Evolutionary conservation across 768 basidiomycete genomes (phyloP).

Genomic region (Suillus variegatus): DNA sequence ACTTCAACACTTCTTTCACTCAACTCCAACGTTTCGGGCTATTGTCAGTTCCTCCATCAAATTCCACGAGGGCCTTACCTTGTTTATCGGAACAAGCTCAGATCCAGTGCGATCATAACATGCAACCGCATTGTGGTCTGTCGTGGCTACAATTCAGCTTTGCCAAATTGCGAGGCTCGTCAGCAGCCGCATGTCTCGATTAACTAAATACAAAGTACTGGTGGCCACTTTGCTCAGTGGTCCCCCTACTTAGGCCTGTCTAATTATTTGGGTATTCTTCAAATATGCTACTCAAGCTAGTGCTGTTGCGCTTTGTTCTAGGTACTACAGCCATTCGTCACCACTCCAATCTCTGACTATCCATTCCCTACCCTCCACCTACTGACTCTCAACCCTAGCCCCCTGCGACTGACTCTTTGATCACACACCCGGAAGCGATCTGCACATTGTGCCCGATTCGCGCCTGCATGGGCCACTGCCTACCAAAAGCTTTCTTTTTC

Average conservation of each 20-base stretch:
- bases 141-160: neutral
- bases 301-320: neutral
- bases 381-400: slow-evolving; percentile 43
- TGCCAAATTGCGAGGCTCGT: neutral
- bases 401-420: slow-evolving; percentile 46
- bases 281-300: neutral
- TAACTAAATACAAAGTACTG: neutral
- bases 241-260: neutral
- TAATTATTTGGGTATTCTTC: no score
- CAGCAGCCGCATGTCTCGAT: neutral
- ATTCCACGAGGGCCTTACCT: neutral
- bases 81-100: neutral
- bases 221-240: neutral
- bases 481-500: slow-evolving; percentile 37
- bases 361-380: no score
- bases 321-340: no score
- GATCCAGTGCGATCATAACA: neutral
- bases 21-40: no score
- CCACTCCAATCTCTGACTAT: no score
- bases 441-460: slow-evolving; percentile 38
- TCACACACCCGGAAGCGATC: slow-evolving; percentile 34
- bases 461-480: slow-evolving; percentile 49
- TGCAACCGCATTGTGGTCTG: neutral
- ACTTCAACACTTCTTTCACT: neutral
- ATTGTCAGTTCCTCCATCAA: no score